phyloP scores from a whole-genome alignment of 2,329 filamentous ascomycete species.

The Rhynchosporium agropyri region DNA sequence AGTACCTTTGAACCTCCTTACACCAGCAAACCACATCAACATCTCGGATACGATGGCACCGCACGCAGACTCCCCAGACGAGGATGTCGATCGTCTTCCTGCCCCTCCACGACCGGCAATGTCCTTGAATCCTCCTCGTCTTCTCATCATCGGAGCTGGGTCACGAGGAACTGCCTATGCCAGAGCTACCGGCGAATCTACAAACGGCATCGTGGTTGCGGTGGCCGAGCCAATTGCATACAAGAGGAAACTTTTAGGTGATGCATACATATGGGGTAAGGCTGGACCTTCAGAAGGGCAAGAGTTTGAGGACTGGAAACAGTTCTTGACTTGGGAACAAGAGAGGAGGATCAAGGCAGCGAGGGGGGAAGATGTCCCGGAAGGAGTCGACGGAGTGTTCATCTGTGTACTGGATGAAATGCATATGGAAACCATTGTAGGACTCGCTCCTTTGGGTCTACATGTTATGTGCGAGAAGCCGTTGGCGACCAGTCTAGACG shows the following conservation, averaged over 20 bases:
- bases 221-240: constrained; percentile 81
- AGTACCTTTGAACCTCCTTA: too few species aligned
- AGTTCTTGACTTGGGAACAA: constrained; percentile 75
- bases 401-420: constrained; percentile 84
- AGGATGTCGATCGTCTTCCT: constrained; percentile 33
- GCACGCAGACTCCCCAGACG: constrained; percentile 33
- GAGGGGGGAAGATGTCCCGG: constrained; percentile 49
- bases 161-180: constrained; percentile 78
- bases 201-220: constrained; percentile 70
- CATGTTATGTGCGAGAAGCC: constrained; percentile 98
- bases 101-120: constrained; percentile 37
- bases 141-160: constrained; percentile 82
- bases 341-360: constrained; percentile 57
- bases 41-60: constrained; percentile 34
- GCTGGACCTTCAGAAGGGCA: constrained; percentile 59
- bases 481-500: constrained; percentile 74
- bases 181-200: constrained; percentile 63
- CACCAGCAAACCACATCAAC: too few species aligned
- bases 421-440: constrained; percentile 79
- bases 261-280: constrained; percentile 71
- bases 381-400: constrained; percentile 59
- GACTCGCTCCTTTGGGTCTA: constrained; percentile 68
- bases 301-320: constrained; percentile 72
- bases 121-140: constrained; percentile 57
- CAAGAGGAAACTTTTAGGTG: constrained; percentile 73